A percentile compares a stretch with the other conserved stretches of the same genome.
Evolutionary conservation across 257 asterid genomes (phyloP).

Genomic region (Leonotis leonurus): DNA sequence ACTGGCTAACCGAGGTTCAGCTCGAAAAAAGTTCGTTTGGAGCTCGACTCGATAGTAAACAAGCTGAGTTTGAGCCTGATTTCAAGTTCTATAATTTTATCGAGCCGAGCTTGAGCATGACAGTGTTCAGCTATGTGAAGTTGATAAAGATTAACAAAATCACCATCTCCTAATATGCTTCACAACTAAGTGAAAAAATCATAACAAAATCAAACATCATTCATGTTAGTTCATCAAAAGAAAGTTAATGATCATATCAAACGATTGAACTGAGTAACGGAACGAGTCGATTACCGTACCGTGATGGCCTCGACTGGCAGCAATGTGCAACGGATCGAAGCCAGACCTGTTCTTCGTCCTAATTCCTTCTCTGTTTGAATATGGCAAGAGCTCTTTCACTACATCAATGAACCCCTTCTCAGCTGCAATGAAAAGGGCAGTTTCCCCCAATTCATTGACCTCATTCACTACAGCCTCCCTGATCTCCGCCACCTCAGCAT

Average conservation of each 20-base stretch:
- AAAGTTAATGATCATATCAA: neutral
- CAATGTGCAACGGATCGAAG: slow-evolving; percentile 38
- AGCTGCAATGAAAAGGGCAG: slow-evolving; percentile 37
- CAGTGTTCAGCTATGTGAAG: too few relatives aligned
- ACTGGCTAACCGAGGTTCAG: too few relatives aligned
- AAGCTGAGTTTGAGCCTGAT: too few relatives aligned
- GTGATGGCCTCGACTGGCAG: slow-evolving; percentile 40
- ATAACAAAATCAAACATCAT: neutral
- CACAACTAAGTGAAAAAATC: neutral
- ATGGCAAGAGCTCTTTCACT: slow-evolving; percentile 31
- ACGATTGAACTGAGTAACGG: neutral
- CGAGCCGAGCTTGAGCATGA: too few relatives aligned
- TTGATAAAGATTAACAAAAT: too few relatives aligned
- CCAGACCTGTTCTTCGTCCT: slow-evolving; percentile 35
- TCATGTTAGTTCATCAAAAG: neutral
- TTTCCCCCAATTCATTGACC: slow-evolving; percentile 39
- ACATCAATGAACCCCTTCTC: slow-evolving; percentile 33
- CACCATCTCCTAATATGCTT: neutral
- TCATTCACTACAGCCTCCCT: slow-evolving; percentile 38
- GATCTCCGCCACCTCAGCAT: slow-evolving; percentile 38
- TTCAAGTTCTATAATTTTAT: too few relatives aligned
- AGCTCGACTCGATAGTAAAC: too few relatives aligned
- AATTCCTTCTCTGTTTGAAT: slow-evolving; percentile 26
- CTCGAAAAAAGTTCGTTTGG: too few relatives aligned
- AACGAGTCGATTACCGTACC: slow-evolving; percentile 24